These are phyloP conservation scores for Phytophthora quininea DNA, from an alignment of 352 stramenopile species.

Conservation along the genomic window DNA sequence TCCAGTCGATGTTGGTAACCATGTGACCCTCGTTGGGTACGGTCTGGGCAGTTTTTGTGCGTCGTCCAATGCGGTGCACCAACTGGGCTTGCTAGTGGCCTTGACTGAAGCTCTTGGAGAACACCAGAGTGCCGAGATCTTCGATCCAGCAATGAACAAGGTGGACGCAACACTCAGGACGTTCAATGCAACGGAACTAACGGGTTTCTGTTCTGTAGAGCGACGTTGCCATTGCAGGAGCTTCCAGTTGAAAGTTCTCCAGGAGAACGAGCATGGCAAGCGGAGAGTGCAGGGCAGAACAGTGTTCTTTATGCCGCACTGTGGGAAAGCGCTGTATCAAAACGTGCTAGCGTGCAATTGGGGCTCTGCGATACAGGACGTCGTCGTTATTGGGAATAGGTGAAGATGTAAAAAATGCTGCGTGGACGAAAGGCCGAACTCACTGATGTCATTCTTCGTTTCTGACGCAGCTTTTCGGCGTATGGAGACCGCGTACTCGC, in stretches of 20 bases:
- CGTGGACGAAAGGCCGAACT: background rate
- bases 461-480: constrained; percentile 61
- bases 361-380: constrained; percentile 36
- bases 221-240: constrained; percentile 54
- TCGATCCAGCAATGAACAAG: constrained; percentile 84
- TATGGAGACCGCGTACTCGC: constrained; percentile 76
- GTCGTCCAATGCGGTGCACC: constrained; percentile 77
- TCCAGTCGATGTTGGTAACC: constrained; percentile 4
- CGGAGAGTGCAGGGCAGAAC: constrained; percentile 48
- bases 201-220: constrained; percentile 37
- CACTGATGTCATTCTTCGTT: background rate
- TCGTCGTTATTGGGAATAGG: constrained; percentile 91
- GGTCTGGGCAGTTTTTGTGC: constrained; percentile 77
- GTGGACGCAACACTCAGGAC: constrained; percentile 21
- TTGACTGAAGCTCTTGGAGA: constrained; percentile 35
- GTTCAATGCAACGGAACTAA: background rate
- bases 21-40: constrained; percentile 61
- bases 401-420: constrained; percentile 10
- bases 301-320: constrained; percentile 94
- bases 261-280: constrained; percentile 67
- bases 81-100: constrained; percentile 68
- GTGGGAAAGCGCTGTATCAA: constrained; percentile 84
- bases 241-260: constrained; percentile 54
- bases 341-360: constrained; percentile 91
- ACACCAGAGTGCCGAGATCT: constrained; percentile 47